Percentiles rank a stretch among this genome's conserved stretches.
phyloP scores from a whole-genome alignment of 192 early-diverging fungal species.

The Coemansia sp. region DNA sequence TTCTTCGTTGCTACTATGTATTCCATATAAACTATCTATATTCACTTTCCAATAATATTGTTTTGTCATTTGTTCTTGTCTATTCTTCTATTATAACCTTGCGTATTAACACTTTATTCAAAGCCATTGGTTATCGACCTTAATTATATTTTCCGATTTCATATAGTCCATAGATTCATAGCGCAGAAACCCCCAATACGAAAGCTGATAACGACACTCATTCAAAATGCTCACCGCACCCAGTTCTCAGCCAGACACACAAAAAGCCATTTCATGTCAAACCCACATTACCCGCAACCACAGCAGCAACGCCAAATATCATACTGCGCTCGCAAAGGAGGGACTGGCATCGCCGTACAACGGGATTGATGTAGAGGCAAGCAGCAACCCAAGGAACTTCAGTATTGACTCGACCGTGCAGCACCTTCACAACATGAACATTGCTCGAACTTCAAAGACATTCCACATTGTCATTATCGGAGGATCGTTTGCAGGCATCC shows the following conservation, averaged over 20 bases:
- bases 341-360: neutral
- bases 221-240: neutral
- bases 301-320: neutral
- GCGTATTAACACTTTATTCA: too few species aligned
- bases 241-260: neutral
- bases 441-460: constrained; percentile 52
- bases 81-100: neutral
- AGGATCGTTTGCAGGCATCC: constrained; percentile 54
- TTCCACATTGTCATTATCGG: constrained; percentile 58
- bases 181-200: too few species aligned
- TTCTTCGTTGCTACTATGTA: too few species aligned
- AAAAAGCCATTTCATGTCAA: neutral
- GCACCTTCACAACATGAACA: constrained; percentile 32
- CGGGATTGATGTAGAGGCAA: neutral
- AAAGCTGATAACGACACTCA: neutral
- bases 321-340: neutral
- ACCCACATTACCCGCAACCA: neutral
- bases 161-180: neutral
- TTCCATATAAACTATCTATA: too few species aligned
- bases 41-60: neutral
- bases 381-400: neutral
- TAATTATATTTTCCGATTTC: neutral
- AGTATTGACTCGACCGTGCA: constrained; percentile 17
- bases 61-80: neutral
- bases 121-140: too few species aligned